Base-by-base conservation (phyloP, 345 rosid genomes). In the Physaria fendleri region DNA sequence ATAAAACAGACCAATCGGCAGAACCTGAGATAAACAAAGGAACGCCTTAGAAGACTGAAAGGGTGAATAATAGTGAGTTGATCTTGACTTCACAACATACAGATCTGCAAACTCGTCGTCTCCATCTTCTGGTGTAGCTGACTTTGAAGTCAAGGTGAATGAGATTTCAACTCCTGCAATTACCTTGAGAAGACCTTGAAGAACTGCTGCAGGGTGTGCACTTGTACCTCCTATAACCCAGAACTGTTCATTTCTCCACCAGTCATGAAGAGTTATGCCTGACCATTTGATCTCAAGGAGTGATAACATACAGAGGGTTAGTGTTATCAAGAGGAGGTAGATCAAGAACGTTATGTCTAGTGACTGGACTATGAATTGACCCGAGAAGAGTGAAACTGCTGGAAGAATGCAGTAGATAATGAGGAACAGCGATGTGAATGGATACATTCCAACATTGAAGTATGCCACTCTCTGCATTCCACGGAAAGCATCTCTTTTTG, bases 171-270 rank as follows among this genome's bases (percentile, higher is more conserved):
- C 82, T 50, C 88, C 91, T 6, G 95, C 91, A 32, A 84, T 74
- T 1, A 82, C 95, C 69, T 87, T 84, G 12, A 84, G 38, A 0
- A 87, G 71, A n/a, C 91, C 91, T 63, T 84, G 91, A 41, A 84
- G 27, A 4, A 84, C 91, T 0, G 95, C 91, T 41, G 91, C 95
- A 12, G 86, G 84, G 49, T 84, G 91, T 10, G 91, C 95, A 50
- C 95, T 87, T 22, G 91, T 87, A 4, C 91, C 95, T 12, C 95
- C 95, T 0, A 87, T 87, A 9, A 87, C 53, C 88, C 95, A 87
- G 32, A 84, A 84, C 78, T 87, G 95, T 20, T 87, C 91, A 14
- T 87, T 84, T 50, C 88, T 53, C 88, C 91, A 87, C 95, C 95
- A 87, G 4, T 87, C 95, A n/a, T 87, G 85, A 10, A 87, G 83